Percentiles rank a stretch among this genome's conserved stretches.
Evolutionary conservation across 805 yeast genomes (phyloP).

Genomic region (Starmerella scarabaei): DNA sequence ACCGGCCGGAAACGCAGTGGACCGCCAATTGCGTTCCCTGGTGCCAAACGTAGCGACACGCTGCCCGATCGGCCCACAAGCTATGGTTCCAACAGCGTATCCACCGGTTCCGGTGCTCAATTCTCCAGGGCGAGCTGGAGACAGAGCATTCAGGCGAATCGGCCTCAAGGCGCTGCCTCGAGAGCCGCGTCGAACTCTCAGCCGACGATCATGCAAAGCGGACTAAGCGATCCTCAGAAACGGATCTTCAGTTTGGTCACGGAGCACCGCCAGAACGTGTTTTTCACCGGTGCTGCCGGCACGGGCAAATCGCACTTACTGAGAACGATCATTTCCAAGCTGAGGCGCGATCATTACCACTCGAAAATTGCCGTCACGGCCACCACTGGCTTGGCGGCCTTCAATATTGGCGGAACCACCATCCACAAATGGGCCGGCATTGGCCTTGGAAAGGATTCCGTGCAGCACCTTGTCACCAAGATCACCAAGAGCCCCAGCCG

Average conservation of each 20-base stretch:
- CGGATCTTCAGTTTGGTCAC: conserved; percentile 46
- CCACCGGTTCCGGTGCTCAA: too few species aligned
- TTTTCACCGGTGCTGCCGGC: conserved; percentile 97
- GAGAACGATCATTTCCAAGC: conserved; percentile 46
- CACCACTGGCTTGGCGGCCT: conserved; percentile 92
- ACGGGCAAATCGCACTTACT: conserved; percentile 93
- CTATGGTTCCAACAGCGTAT: too few species aligned
- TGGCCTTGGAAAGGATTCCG: conserved; percentile 56
- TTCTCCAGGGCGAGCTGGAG: conserved; percentile 15
- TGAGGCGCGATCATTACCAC: conserved; percentile 34
- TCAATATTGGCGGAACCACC: conserved; percentile 83
- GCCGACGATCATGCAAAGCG: conserved; percentile 8
- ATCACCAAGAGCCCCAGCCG: conserved; percentile 37
- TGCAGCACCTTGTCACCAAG: conserved; percentile 34
- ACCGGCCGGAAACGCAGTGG: too few species aligned
- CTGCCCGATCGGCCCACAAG: too few species aligned
- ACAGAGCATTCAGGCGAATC: conserved; percentile 16
- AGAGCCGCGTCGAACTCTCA: conserved; percentile 3
- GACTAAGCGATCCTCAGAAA: conserved; percentile 33
- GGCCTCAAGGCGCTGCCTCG: conserved; percentile 15
- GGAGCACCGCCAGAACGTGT: conserved; percentile 48
- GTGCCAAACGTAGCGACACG: too few species aligned
- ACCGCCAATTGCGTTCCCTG: too few species aligned
- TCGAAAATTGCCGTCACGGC: conserved; percentile 58
- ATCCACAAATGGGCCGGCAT: conserved; percentile 76